These are phyloP conservation scores for Diaporthe ampelina DNA, from an alignment of 2,329 filamentous ascomycete species.

Conservation along the genomic window DNA sequence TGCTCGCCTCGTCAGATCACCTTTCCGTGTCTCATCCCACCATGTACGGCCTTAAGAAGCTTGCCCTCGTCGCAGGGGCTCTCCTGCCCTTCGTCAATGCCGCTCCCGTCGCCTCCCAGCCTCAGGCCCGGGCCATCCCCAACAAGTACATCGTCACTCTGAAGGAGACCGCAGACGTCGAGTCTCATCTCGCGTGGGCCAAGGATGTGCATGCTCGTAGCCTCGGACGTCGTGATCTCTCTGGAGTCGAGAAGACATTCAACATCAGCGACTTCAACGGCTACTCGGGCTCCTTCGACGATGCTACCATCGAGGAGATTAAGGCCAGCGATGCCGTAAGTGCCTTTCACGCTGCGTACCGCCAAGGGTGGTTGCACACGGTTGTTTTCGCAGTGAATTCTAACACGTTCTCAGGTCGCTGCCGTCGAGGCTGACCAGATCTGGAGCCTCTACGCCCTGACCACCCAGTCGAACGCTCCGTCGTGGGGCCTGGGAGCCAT, in stretches of 20 bases:
- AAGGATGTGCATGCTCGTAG: slow-evolving; percentile 24
- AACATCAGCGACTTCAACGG: slow-evolving; percentile 36
- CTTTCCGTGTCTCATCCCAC: background rate
- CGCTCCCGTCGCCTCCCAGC: slow-evolving; percentile 1
- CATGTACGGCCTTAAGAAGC: slow-evolving; percentile 29
- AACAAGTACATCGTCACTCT: slow-evolving; percentile 29
- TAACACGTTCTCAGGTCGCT: slow-evolving; percentile 28
- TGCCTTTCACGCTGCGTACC: background rate
- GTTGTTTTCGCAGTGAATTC: too few species aligned
- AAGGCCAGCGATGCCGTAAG: slow-evolving; percentile 32
- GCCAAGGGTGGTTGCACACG: background rate
- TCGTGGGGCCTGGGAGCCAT: slow-evolving; percentile 49
- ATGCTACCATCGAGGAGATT: slow-evolving; percentile 36
- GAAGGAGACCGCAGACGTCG: slow-evolving; percentile 19
- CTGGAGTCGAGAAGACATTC: slow-evolving; percentile 35
- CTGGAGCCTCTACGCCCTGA: slow-evolving; percentile 34
- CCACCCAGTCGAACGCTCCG: slow-evolving; percentile 33
- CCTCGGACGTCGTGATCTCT: slow-evolving; percentile 10
- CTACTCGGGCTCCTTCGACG: slow-evolving; percentile 33
- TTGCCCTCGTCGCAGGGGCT: slow-evolving; percentile 24
- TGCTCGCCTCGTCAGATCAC: background rate
- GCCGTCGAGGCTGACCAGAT: slow-evolving; percentile 36
- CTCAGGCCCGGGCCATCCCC: slow-evolving; percentile 21
- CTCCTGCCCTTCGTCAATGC: slow-evolving; percentile 27
- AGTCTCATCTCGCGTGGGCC: slow-evolving; percentile 19